These are phyloP conservation scores for Phytophthora pseudosyringae DNA, from an alignment of 352 stramenopile species.

Conservation along the genomic window DNA sequence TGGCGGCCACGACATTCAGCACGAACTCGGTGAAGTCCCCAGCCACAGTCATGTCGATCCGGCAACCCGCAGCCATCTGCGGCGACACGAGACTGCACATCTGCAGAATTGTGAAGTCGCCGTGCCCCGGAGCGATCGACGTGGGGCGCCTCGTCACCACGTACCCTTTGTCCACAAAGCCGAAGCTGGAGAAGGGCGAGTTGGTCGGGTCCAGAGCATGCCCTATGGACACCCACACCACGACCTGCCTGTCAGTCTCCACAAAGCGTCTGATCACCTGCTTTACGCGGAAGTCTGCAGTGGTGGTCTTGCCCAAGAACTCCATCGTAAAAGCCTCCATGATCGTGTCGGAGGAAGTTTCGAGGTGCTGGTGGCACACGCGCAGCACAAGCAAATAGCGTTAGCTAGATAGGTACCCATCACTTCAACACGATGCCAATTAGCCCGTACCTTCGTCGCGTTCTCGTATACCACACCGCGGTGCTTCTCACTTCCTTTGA, in stretches of 20 bases:
- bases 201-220: constrained; percentile 30
- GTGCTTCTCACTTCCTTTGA: constrained; percentile 41
- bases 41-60: constrained; percentile 38
- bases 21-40: constrained; percentile 63
- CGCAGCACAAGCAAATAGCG: neutral
- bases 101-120: constrained; percentile 55
- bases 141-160: constrained; percentile 56
- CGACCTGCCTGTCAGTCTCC: constrained; percentile 41
- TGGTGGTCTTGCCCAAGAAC: constrained; percentile 39
- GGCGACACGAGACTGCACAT: constrained; percentile 64
- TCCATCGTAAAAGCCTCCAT: constrained; percentile 56
- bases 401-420: constrained; percentile 14
- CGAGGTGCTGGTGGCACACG: constrained; percentile 22
- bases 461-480: constrained; percentile 43
- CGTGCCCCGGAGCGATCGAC: constrained; percentile 25
- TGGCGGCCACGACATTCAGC: constrained; percentile 46
- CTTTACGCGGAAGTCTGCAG: constrained; percentile 42
- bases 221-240: constrained; percentile 51
- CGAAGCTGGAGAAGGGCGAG: constrained; percentile 45
- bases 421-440: neutral
- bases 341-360: constrained; percentile 46
- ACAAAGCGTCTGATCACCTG: constrained; percentile 51
- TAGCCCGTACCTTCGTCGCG: constrained; percentile 26
- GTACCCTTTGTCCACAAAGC: constrained; percentile 67
- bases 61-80: constrained; percentile 43